Base-by-base conservation (phyloP, 805 yeast species). In the Yarrowia hollandica region DNA sequence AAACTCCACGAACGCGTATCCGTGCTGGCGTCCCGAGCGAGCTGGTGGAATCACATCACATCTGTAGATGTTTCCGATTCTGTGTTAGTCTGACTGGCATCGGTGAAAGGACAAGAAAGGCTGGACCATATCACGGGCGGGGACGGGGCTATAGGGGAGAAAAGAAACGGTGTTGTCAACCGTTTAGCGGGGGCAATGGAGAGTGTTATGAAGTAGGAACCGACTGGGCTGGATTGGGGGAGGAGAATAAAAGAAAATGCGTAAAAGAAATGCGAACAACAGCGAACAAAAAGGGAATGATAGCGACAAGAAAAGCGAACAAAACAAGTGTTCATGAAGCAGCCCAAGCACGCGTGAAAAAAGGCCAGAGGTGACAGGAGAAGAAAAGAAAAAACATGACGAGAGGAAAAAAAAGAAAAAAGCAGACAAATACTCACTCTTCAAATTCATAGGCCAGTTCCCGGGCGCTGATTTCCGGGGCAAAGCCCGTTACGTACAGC, bases 21-120 rank as follows among this genome's bases (percentile, higher is more conserved):
- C 66, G n/a, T 50, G 56, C 67, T 63, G 58, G 60, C 55, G n/a
- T 60, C 54, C 30, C 46, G 42, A 31, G 14, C 64, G 61, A 28
- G 67, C 60, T 3, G 71, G 67, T 15, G 70, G 66, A 4, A 71
- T 71, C 34, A 68, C 69, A 60, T 68, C 71, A 41, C 71, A 68
- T 16, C 71, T 64, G 28, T 68, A 61, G 19, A 68, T 60, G 15
- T 65, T 64, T 4, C 71, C 71, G 30, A 65, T 68, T 34, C 70
- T 67, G 61, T 8, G 52, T 18, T 22, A 39, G 64, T n/a, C n/a
- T n/a, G n/a, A n/a, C n/a, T n/a, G 50, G 28, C 25, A 44, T 31
- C 12, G 22, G 60, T 41, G 15, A 23, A 26, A 58, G 33, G 7
- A 46, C 15, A 6, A 22, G 21, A 5, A 18, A 12, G n/a, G 60